A percentile compares a stretch with the other conserved stretches of the same genome.
These are phyloP conservation scores for Trichosphaerium sp. DNA, from an alignment of 78 protist genomes.

Conservation along the genomic window DNA sequence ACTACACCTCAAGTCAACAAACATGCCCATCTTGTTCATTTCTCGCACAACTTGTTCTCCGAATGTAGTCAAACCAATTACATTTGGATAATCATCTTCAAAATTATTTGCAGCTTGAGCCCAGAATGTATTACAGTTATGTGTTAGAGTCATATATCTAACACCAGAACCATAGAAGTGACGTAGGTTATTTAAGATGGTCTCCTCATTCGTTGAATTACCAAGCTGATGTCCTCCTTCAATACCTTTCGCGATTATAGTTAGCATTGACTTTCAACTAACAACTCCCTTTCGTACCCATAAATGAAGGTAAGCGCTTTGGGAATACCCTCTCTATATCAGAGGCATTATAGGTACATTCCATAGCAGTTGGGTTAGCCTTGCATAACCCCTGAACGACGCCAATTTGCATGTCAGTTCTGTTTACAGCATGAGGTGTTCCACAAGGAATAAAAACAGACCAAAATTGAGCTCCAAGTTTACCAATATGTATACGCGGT, in stretches of 20 bases:
- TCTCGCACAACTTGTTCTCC: not conserved
- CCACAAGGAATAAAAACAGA: not conserved
- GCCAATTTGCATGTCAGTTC: not conserved
- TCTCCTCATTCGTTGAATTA: no score
- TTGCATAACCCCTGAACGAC: not conserved
- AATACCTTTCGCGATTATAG: no score
- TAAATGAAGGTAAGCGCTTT: no score
- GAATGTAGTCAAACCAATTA: not conserved
- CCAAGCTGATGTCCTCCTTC: no score
- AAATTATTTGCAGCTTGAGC: not conserved
- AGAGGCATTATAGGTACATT: not conserved
- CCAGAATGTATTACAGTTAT: conserved; percentile 7
- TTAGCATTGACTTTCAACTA: no score
- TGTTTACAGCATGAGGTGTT: not conserved
- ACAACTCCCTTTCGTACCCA: no score
- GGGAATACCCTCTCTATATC: no score
- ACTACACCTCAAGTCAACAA: conserved; percentile 7
- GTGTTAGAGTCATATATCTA: conserved; percentile 11
- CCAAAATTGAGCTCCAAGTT: conserved; percentile 10
- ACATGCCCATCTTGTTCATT: conserved; percentile 14
- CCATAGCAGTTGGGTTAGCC: not conserved
- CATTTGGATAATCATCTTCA: no score
- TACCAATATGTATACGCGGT: not conserved
- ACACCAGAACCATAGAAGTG: not conserved
- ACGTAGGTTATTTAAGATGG: no score